Base-by-base conservation (phyloP, 2,329 filamentous ascomycete genomes). In the Didymella pinodella region DNA sequence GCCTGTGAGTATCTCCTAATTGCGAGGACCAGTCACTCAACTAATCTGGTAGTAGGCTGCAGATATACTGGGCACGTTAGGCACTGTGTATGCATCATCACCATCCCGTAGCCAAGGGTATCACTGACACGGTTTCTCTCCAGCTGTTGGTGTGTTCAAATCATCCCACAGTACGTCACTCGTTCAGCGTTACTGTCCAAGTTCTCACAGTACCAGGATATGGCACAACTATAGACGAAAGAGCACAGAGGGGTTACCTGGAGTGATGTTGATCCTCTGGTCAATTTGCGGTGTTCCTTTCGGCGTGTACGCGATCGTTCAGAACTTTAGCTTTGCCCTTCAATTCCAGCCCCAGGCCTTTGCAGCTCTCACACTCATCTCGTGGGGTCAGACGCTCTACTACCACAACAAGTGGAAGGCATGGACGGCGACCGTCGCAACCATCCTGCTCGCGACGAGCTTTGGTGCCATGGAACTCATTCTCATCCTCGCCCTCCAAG, bases 191-290 rank as follows among this genome's bases (percentile, higher is more conserved):
- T 11, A 16, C 16, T 11, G 2, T 18, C 3, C 32, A 16, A 2
- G 7, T 29, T 46, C 41, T 59, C 12, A 59, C 41, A 41, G 20
- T 12, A 41, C 3, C 48, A 76, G 75, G 62, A 87, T 89, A 77
- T 88, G 84, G 83, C 81, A 84, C 59, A 89, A 88, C 69, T 88
- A 84, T 82, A 79, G 80, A 20, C 81, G 77, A 12, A 88, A 89
- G 68, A 82, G 81, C 59, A 88, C 86, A 0, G 85, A 88, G 38
- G 87, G 87, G 2, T 75, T 89, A 2, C 86, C 86, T 0, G 81
- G 80, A 0, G 66, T 75, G 20, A 89, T 89, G 86, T 83, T 88
- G 79, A 84, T 88, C 61, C 72, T 88, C 1, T 89, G 86, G 86
- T 85, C 84, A n/a, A 68, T 81, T 31, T 86, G 85, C 82, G 72